Evolutionary conservation across 192 early-diverging fungal species (phyloP).

Genomic region (Cetraspora pellucida): DNA sequence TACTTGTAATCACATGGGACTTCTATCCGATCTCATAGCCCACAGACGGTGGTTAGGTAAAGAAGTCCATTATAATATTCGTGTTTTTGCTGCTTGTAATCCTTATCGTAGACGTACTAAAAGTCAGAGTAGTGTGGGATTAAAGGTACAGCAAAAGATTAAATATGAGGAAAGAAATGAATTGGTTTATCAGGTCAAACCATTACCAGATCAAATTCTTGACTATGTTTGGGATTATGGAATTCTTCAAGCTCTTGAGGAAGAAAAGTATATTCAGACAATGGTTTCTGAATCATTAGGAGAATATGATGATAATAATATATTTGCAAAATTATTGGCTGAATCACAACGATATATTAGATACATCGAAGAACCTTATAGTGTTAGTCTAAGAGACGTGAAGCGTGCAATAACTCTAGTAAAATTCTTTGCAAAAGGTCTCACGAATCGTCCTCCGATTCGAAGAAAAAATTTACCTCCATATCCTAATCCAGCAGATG

Average conservation of each 20-base stretch:
- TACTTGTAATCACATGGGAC: constrained; percentile 30
- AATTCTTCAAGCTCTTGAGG: constrained; percentile 22
- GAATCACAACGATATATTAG: constrained; percentile 31
- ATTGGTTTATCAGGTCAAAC: constrained; percentile 30
- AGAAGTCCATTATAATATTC: constrained; percentile 23
- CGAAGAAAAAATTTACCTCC: neutral
- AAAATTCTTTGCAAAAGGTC: constrained; percentile 17
- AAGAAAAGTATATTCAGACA: constrained; percentile 24
- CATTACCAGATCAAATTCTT: constrained; percentile 25
- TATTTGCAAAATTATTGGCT: constrained; percentile 21
- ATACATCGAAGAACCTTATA: constrained; percentile 24
- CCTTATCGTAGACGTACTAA: constrained; percentile 24
- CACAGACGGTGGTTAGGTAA: neutral
- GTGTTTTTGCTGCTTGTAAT: constrained; percentile 29
- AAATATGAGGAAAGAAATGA: constrained; percentile 25
- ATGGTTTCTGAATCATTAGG: neutral
- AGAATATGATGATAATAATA: neutral
- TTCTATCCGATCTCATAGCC: constrained; percentile 15
- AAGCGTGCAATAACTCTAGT: constrained; percentile 26
- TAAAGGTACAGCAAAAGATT: neutral
- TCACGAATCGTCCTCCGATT: neutral
- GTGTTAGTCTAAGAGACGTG: constrained; percentile 34
- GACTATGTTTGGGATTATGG: constrained; percentile 34
- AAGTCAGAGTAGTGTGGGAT: constrained; percentile 9
- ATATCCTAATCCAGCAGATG: neutral